Evolutionary conservation across 345 rosid species (phyloP).

Genomic region (Gossypium raimondii): DNA sequence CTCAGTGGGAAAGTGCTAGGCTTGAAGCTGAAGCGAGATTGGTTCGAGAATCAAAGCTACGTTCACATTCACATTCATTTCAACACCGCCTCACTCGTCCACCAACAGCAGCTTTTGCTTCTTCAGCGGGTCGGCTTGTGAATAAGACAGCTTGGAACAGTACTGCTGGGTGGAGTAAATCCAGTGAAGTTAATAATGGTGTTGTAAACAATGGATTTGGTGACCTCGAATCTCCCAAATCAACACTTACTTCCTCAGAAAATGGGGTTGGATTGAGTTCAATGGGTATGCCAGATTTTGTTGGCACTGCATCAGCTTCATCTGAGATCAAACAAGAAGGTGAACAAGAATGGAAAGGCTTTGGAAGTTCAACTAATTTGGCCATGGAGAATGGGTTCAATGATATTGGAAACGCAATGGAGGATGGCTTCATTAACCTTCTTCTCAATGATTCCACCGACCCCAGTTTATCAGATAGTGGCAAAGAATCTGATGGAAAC

Average conservation of each 20-base stretch:
- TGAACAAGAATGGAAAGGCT: slow-evolving; percentile 54
- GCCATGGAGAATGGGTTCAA: slow-evolving; percentile 33
- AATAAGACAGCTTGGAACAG: slow-evolving; percentile 23
- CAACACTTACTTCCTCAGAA: slow-evolving; percentile 75
- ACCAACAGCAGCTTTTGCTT: background rate
- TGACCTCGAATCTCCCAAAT: slow-evolving; percentile 72
- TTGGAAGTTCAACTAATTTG: slow-evolving; percentile 25
- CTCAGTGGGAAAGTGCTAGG: slow-evolving; percentile 94
- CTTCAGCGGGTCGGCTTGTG: slow-evolving; percentile 26
- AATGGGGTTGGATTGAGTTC: slow-evolving; percentile 10
- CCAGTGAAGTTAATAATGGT: background rate
- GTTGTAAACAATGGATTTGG: background rate
- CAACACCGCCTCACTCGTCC: slow-evolving; percentile 21
- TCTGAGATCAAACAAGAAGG: slow-evolving; percentile 56
- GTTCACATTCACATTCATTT: slow-evolving; percentile 47
- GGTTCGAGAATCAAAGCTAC: slow-evolving; percentile 74
- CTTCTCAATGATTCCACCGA: slow-evolving; percentile 50
- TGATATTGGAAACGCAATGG: slow-evolving; percentile 40
- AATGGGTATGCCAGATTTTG: slow-evolving; percentile 46
- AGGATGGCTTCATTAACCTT: slow-evolving; percentile 76
- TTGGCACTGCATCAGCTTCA: slow-evolving; percentile 40
- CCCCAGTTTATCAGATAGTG: slow-evolving; percentile 42
- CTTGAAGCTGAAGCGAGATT: slow-evolving; percentile 88
- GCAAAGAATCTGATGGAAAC: slow-evolving; percentile 36
- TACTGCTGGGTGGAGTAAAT: background rate